Evolutionary conservation across 2,329 filamentous ascomycete species (phyloP).

Genomic region (Chrysoporthe deuterocubensis): DNA sequence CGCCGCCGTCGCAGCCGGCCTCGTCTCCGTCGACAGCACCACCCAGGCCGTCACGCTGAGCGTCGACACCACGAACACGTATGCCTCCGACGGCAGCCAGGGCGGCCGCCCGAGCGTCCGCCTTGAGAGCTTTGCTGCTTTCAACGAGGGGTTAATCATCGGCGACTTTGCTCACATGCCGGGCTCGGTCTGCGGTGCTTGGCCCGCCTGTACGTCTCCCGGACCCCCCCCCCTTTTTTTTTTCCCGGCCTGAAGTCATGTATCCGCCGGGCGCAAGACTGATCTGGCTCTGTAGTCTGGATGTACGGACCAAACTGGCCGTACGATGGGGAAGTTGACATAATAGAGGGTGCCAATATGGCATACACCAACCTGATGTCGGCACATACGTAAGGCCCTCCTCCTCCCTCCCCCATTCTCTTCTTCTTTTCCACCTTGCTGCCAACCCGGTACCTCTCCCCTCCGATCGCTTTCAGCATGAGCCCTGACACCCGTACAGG

Average conservation of each 20-base stretch:
- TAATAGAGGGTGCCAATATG: conserved; percentile 71
- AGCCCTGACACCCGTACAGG: background rate
- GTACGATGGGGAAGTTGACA: conserved; percentile 66
- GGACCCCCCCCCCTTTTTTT: background rate
- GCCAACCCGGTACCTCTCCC: no score
- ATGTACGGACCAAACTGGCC: conserved; percentile 64
- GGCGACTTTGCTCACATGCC: conserved; percentile 56
- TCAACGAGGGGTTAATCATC: conserved; percentile 51
- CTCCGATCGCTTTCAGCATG: background rate
- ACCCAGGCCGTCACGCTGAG: conserved; percentile 50
- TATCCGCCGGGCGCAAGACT: background rate
- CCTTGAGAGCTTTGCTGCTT: conserved; percentile 49
- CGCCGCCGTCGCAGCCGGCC: conserved; percentile 43
- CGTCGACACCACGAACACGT: conserved; percentile 48
- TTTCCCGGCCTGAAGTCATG: no score
- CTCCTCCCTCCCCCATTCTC: background rate
- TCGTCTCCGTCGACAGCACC: conserved; percentile 47
- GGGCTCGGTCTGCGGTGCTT: conserved; percentile 50
- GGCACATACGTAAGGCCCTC: conserved; percentile 54
- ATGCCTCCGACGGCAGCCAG: conserved; percentile 46
- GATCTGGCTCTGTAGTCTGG: conserved; percentile 43
- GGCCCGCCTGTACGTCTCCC: conserved; percentile 40
- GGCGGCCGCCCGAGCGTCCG: conserved; percentile 48
- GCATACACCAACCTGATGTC: conserved; percentile 64
- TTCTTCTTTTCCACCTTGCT: background rate